These are phyloP conservation scores for Triticum timopheevii DNA, from an alignment of 176 grass and related monocot species.

Conservation along the genomic window DNA sequence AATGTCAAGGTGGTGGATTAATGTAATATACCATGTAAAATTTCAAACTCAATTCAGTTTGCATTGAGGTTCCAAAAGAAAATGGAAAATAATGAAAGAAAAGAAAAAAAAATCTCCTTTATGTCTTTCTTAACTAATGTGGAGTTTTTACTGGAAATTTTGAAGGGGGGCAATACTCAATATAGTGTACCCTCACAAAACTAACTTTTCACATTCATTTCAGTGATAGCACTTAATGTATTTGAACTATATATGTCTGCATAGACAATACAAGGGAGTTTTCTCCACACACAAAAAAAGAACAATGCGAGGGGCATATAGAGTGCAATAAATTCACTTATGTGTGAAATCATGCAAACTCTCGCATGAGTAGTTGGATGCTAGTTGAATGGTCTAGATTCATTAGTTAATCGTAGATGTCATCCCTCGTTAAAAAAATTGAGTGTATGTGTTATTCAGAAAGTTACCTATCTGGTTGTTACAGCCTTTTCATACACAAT, in stretches of 20 bases:
- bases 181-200: not conserved
- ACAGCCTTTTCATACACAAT: not conserved
- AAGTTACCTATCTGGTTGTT: not conserved
- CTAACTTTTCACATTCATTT: not conserved
- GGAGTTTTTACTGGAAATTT: not conserved
- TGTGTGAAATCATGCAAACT: not conserved
- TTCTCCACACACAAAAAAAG: not conserved
- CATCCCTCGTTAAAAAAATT: not conserved
- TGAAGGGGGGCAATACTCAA: not conserved
- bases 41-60: not conserved
- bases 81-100: not conserved
- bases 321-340: not conserved
- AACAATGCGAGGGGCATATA: not conserved
- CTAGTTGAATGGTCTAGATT: not conserved
- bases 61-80: not conserved
- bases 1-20: not conserved
- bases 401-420: not conserved
- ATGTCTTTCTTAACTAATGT: not conserved
- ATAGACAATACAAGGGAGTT: not conserved
- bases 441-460: slow-evolving; percentile 3
- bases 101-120: not conserved
- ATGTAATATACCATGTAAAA: not conserved
- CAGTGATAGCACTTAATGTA: not conserved
- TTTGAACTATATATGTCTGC: not conserved
- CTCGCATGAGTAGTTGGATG: not conserved